A percentile compares a stretch with the other conserved stretches of the same genome.
Conservation (phyloP, 2,329 filamentous ascomycete species). For the Penicillium sp. region DNA sequence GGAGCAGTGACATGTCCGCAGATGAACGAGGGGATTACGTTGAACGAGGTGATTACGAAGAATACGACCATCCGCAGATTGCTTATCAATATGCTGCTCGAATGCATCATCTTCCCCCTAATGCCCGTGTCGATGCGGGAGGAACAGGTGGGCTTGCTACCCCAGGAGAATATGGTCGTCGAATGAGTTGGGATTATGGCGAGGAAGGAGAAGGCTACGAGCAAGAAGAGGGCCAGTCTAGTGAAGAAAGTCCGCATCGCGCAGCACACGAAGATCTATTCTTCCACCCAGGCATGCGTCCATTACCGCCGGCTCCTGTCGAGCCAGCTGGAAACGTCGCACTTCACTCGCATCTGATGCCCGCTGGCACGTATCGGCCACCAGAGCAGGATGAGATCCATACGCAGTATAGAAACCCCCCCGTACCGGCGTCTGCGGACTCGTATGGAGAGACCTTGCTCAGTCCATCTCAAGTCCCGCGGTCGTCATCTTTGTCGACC, state of each 20-base stretch:
- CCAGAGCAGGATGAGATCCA: constrained; percentile 46
- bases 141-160: constrained; percentile 87
- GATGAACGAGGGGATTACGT: constrained; percentile 26
- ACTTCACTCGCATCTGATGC: constrained; percentile 48
- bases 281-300: constrained; percentile 80
- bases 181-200: constrained; percentile 88
- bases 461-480: constrained; percentile 54
- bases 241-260: constrained; percentile 65
- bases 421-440: constrained; percentile 49
- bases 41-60: constrained; percentile 28
- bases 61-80: constrained; percentile 37
- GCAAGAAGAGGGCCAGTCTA: constrained; percentile 49
- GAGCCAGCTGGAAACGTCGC: constrained; percentile 48
- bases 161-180: constrained; percentile 62
- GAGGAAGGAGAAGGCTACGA: constrained; percentile 74
- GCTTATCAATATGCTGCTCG: constrained; percentile 58
- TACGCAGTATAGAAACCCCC: constrained; percentile 38
- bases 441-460: constrained; percentile 50
- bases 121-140: constrained; percentile 78
- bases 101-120: constrained; percentile 55
- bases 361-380: constrained; percentile 60
- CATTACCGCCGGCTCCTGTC: constrained; percentile 65
- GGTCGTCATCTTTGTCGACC: constrained; percentile 79
- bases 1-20: constrained; percentile 27
- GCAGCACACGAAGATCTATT: constrained; percentile 87